Base-by-base conservation (phyloP, 257 asterid genomes). In the Nicotiana benthamiana region DNA sequence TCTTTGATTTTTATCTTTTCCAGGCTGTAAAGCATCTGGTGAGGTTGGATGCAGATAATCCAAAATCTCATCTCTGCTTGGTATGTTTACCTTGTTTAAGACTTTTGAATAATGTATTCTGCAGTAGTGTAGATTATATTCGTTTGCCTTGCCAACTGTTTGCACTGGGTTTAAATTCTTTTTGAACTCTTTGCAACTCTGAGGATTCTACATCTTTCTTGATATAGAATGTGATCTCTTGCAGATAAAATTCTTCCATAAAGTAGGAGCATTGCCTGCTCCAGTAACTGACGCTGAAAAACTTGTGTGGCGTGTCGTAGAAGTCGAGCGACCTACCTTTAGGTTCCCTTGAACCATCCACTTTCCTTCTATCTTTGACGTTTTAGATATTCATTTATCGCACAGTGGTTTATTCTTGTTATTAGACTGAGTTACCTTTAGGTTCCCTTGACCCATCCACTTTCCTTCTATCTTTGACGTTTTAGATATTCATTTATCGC, bases 21-120 rank as follows among this genome's bases (percentile, higher is more conserved):
- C 90, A 95, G 99, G 99, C 98, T 51, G 79, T 95, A 79, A 95
- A 90, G 87, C 96, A 95, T 89, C 80, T 95, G 82, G 75, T 88
- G 80, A 88, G 97, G 79, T 90, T 95, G 90, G 96, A 90, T 87
- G 89, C 92, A 53, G 90, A 90, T 77, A 87, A 84, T 86, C 93
- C 99, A 15, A 97, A 93, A 78, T 87, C 92, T 22, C 98, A 93
- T 88, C 86, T 97, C 72, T 90, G 97, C 86, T 86, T 92, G 97
- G 99, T 95, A 93, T 87, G 91, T 75, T 11, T 56, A 52, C 59
- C 72, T 54, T 82, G 63, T 53, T 56, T 79, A 60, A 17, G 20
- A 51, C 64, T 56, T 32, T 52, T 85, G 53, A 75, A 81, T 40
- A 80, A 75, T 60, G n/a, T 4, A 1, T 34, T 36, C 46, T 11